phyloP scores from a whole-genome alignment of 345 rosid species.

The Jatropha curcas region DNA sequence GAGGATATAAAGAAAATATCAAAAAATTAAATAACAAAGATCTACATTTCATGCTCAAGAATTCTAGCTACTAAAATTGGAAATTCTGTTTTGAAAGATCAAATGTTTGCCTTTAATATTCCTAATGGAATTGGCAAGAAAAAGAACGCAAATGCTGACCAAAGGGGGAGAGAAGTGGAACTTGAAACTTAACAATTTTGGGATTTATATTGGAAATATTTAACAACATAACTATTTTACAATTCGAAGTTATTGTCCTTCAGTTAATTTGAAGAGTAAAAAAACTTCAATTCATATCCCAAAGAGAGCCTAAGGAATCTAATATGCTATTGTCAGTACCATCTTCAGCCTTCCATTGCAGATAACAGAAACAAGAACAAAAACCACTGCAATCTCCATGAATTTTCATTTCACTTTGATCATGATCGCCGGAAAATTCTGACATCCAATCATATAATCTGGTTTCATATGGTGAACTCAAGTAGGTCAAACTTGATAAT shows the following conservation, averaged over 20 bases:
- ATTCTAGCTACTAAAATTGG: not conserved
- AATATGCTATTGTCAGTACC: not conserved
- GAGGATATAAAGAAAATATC: not conserved
- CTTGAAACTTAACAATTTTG: not conserved
- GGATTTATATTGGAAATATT: not conserved
- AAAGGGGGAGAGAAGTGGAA: not conserved
- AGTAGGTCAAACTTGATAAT: not conserved
- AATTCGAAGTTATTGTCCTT: too few relatives aligned
- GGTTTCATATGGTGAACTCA: slow-evolving; percentile 53
- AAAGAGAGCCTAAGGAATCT: slow-evolving; percentile 12
- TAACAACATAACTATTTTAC: too few relatives aligned
- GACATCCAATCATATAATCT: slow-evolving; percentile 55
- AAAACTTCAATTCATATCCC: slow-evolving; percentile 16
- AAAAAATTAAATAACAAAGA: too few relatives aligned
- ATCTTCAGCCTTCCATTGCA: slow-evolving; percentile 16
- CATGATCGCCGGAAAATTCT: slow-evolving; percentile 29
- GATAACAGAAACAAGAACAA: slow-evolving; percentile 17
- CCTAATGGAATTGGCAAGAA: not conserved
- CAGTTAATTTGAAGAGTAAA: not conserved
- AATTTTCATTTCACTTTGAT: slow-evolving; percentile 29
- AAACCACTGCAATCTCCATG: slow-evolving; percentile 23
- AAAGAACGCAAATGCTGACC: not conserved
- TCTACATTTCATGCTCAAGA: too few relatives aligned
- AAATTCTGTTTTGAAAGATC: not conserved
- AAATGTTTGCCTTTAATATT: not conserved